Percentiles rank a stretch among this genome's conserved stretches.
Evolutionary conservation across 1,284 basidiomycete genomes (phyloP).

Genomic region (Lignosus rhinocerotis): DNA sequence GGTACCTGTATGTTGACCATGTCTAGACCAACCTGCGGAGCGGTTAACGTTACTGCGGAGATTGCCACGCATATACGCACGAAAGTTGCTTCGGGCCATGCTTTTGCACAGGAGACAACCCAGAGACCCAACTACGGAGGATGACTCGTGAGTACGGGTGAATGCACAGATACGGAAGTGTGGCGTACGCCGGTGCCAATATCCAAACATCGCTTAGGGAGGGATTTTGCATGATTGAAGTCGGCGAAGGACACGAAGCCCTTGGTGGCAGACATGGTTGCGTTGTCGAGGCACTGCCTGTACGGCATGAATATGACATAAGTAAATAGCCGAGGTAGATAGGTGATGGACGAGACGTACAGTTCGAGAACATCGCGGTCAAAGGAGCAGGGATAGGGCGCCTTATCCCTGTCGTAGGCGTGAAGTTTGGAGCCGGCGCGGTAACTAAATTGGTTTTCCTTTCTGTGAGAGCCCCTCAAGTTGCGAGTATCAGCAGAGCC

Average conservation of each 20-base stretch:
- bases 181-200: conserved; percentile 68
- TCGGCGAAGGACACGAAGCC: conserved; percentile 57
- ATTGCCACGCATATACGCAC: conserved; percentile 42
- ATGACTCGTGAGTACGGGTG: background rate
- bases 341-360: conserved; percentile 40
- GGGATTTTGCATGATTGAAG: conserved; percentile 39
- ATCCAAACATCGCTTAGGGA: conserved; percentile 57
- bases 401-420: conserved; percentile 68
- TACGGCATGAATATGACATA: background rate
- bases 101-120: conserved; percentile 70
- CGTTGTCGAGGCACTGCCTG: conserved; percentile 62
- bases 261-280: conserved; percentile 47
- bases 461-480: conserved; percentile 53
- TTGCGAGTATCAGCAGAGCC: conserved; percentile 41
- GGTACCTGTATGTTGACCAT: conserved; percentile 71
- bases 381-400: conserved; percentile 69
- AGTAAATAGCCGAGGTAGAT: background rate
- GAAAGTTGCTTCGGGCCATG: conserved; percentile 67
- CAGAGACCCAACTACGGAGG: conserved; percentile 60
- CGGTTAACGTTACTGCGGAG: background rate
- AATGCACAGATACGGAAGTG: background rate
- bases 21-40: conserved; percentile 67
- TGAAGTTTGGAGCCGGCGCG: conserved; percentile 67
- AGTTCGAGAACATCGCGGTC: conserved; percentile 64
- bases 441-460: conserved; percentile 56